phyloP scores from a whole-genome alignment of 169 alveolate genomes.

The Amoebophrya sp. region DNA sequence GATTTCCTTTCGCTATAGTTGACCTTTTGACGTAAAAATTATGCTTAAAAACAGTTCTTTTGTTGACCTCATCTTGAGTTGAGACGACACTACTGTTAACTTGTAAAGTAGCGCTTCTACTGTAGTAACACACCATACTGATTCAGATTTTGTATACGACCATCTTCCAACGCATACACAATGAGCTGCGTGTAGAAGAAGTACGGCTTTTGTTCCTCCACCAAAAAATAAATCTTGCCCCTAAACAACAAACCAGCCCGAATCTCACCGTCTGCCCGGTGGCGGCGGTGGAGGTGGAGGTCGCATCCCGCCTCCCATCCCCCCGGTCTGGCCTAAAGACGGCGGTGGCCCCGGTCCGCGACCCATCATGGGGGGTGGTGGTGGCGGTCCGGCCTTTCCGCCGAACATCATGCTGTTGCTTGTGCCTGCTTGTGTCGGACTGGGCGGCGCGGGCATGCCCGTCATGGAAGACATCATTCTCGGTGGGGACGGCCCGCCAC shows the following conservation, averaged over 20 bases:
- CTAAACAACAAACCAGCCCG: neutral
- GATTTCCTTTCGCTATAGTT: too few relatives aligned
- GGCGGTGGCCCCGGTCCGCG: neutral
- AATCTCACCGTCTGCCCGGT: neutral
- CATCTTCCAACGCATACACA: too few relatives aligned
- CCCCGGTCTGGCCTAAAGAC: neutral
- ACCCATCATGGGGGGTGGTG: neutral
- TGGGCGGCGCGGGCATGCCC: neutral
- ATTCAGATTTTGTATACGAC: too few relatives aligned
- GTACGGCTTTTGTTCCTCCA: too few relatives aligned
- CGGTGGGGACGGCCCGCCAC: neutral
- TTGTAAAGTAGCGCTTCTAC: too few relatives aligned
- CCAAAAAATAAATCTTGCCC: too few relatives aligned
- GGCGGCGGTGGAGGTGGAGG: neutral
- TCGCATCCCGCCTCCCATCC: neutral
- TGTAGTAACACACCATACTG: too few relatives aligned
- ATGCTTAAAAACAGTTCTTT: too few relatives aligned
- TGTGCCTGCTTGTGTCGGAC: neutral
- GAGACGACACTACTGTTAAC: too few relatives aligned
- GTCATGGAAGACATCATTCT: neutral
- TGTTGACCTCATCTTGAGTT: too few relatives aligned
- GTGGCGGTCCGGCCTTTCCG: neutral
- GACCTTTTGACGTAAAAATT: too few relatives aligned
- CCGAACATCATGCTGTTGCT: neutral
- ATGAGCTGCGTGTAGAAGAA: too few relatives aligned